Base-by-base conservation (phyloP, 306 rosid species). In the Acmispon strigosus region DNA sequence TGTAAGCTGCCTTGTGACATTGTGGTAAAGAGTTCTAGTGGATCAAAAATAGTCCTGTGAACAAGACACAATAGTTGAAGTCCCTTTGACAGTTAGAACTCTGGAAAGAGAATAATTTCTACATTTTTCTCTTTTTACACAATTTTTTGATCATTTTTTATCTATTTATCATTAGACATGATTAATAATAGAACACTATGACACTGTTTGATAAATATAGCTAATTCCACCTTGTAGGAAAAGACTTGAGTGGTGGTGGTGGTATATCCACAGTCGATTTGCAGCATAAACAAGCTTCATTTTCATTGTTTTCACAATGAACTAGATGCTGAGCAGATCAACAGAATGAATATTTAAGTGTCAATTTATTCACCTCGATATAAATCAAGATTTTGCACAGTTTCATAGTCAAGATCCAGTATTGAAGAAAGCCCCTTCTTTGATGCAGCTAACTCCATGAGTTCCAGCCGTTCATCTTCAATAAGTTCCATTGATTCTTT, bases 381-480 rank as follows among this genome's bases (percentile, higher is more conserved):
- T 43, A 62, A 62, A 16, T 88, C 94, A 57, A 88, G 86, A 80
- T 88, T 84, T 73, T 90, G 90, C 59, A 81, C 47, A 50, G 86
- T 77, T 62, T 90, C 94, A 37, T 62, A 53, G 79, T 88, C 94
- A 58, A 90, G 94, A 42, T 86, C 85, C 65, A 83, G 42, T 39
- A 81, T 81, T 20, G 90, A 86, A 18, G 94, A 77, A 53, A 90
- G 72, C 39, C 88, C 90, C 78, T 81, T 90, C 86, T 80, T 70
- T 44, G 85, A 77, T 66, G 89, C 83, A 82, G 92, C 90, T 62
- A 90, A 70, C 59, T 90, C 90, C 96, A 90, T 86, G 60, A 90
- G 84, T 74, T 90, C 96, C 72, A 90, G 77, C 24, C 66, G 82
- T 64, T 90, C 96, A 84, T 90, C 96, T 42, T 90, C 96, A 73